Evolutionary conservation across 257 asterid species (phyloP).

Genomic region (Catharanthus roseus): DNA sequence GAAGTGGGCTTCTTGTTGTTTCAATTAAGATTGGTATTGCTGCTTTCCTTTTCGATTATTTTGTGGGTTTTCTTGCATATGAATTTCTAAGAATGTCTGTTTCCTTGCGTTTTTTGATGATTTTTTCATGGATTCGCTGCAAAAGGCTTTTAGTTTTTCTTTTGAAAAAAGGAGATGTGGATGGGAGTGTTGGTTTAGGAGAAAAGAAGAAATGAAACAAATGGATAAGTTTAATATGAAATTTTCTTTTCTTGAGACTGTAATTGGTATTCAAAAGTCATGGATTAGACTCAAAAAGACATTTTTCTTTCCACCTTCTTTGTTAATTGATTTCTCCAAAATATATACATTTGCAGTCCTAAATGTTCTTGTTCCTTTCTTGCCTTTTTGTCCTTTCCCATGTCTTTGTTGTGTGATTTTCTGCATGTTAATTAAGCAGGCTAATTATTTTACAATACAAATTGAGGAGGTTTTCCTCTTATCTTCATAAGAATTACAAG

Average conservation of each 20-base stretch:
- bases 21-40: constrained; percentile 78
- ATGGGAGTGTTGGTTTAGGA: background rate
- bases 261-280: background rate
- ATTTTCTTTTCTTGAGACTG: background rate
- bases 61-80: background rate
- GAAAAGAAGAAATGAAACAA: background rate
- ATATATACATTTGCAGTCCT: background rate
- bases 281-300: constrained; percentile 16
- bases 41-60: background rate
- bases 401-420: background rate
- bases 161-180: background rate
- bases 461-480: background rate
- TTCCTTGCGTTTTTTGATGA: background rate
- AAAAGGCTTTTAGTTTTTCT: background rate
- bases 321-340: constrained; percentile 2
- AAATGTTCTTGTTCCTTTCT: background rate
- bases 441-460: background rate
- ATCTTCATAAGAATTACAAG: background rate
- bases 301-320: background rate
- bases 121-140: background rate
- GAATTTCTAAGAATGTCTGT: background rate
- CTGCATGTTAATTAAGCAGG: background rate
- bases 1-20: constrained; percentile 87
- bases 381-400: background rate
- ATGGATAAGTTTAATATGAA: background rate